Conservation (phyloP, 1,284 basidiomycete species). For the Ganoderma multipileum region DNA sequence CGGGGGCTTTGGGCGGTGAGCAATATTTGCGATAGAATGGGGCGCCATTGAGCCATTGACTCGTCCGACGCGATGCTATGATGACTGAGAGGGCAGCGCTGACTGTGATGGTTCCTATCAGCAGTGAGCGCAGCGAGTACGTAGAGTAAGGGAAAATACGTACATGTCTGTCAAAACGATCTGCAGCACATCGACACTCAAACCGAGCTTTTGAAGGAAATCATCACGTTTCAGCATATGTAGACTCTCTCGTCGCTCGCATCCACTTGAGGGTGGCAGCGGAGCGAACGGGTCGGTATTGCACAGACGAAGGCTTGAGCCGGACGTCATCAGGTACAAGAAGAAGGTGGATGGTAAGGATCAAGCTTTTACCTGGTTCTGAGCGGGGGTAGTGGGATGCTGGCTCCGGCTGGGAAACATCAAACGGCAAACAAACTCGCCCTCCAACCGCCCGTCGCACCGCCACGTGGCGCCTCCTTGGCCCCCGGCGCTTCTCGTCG, state of each 20-base stretch:
- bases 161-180: not conserved
- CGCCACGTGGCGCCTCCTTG: not conserved
- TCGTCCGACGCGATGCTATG: not conserved
- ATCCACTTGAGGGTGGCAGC: too few species aligned
- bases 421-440: not conserved
- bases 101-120: not conserved
- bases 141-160: not conserved
- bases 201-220: not conserved
- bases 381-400: not conserved
- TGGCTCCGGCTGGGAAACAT: not conserved
- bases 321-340: not conserved
- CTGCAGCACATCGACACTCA: not conserved
- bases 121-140: not conserved
- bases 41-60: not conserved
- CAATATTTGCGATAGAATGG: conserved; percentile 1
- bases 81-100: not conserved
- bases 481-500: not conserved
- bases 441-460: not conserved
- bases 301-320: not conserved
- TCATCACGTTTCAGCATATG: too few species aligned
- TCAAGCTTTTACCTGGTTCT: not conserved
- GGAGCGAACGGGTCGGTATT: too few species aligned
- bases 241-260: too few species aligned
- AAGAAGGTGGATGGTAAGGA: not conserved
- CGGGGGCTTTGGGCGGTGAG: not conserved